Conservation (phyloP, 768 basidiomycete genomes). For the Russula brevipes region DNA sequence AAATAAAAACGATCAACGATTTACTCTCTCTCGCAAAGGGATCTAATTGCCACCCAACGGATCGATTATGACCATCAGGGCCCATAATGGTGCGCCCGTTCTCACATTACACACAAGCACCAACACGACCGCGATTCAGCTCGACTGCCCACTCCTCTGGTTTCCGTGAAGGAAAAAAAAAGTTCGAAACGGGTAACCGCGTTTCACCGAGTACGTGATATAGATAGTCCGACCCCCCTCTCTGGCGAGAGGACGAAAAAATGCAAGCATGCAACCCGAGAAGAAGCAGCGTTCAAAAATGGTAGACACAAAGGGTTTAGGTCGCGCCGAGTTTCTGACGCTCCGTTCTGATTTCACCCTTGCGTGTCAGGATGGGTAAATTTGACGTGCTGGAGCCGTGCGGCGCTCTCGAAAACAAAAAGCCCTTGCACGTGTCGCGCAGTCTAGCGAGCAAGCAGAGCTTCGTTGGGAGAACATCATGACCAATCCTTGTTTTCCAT, state of each 20-base stretch:
- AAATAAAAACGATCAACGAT: not conserved
- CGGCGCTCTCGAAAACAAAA: slow-evolving; percentile 21
- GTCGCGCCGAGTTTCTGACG: slow-evolving; percentile 12
- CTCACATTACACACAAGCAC: slow-evolving; percentile 1
- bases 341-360: slow-evolving; percentile 18
- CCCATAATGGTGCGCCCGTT: slow-evolving; percentile 5
- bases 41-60: slow-evolving; percentile 2
- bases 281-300: slow-evolving; percentile 11
- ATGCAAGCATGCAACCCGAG: slow-evolving; percentile 7
- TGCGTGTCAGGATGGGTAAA: slow-evolving; percentile 19
- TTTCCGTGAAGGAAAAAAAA: slow-evolving; percentile 5
- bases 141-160: slow-evolving; percentile 3
- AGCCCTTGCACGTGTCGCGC: slow-evolving; percentile 16
- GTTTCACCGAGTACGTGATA: slow-evolving; percentile 23
- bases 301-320: slow-evolving; percentile 25
- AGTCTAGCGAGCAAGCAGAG: slow-evolving; percentile 5
- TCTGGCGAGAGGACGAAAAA: slow-evolving; percentile 1
- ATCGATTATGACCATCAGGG: not conserved
- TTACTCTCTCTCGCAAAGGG: slow-evolving; percentile 10
- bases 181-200: slow-evolving; percentile 11
- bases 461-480: slow-evolving; percentile 15
- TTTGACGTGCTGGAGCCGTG: slow-evolving; percentile 24
- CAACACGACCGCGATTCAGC: slow-evolving; percentile 14
- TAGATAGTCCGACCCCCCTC: slow-evolving; percentile 16
- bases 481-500: slow-evolving; percentile 15